Evolutionary conservation across 2,329 filamentous ascomycete species (phyloP).

Genomic region (Fusarium mexicanum): DNA sequence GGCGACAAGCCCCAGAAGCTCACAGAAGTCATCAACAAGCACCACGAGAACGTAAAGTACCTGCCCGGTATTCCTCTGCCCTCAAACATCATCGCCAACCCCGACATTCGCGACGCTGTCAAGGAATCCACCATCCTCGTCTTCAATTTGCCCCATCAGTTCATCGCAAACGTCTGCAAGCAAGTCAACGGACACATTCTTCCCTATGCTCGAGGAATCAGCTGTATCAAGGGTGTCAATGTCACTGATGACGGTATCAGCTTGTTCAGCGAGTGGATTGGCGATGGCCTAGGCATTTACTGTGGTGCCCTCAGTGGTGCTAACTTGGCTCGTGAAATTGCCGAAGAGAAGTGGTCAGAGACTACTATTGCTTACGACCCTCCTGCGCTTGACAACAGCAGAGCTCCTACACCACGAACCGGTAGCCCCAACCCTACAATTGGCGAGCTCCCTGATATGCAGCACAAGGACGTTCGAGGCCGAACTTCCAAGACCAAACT

Average conservation of each 20-base stretch:
- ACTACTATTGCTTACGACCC: conserved; percentile 97
- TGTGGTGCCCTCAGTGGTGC: conserved; percentile 94
- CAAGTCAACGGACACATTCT: conserved; percentile 88
- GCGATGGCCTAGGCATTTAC: conserved; percentile 91
- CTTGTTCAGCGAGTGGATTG: conserved; percentile 95
- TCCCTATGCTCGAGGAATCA: conserved; percentile 91
- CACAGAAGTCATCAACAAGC: conserved; percentile 86
- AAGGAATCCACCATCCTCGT: conserved; percentile 87
- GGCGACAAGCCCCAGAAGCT: conserved; percentile 82
- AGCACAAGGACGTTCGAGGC: conserved; percentile 76
- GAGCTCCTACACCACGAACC: conserved; percentile 67
- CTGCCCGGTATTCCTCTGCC: conserved; percentile 89
- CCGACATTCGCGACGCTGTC: conserved; percentile 81
- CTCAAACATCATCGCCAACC: conserved; percentile 83
- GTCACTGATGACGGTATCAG: conserved; percentile 87
- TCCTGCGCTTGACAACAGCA: conserved; percentile 82
- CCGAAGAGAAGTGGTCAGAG: conserved; percentile 94
- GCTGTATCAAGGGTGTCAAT: conserved; percentile 97
- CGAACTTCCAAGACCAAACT: conserved; percentile 75
- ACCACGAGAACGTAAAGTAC: conserved; percentile 98
- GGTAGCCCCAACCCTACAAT: conserved; percentile 60
- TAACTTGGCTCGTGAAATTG: conserved; percentile 96
- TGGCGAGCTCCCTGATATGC: conserved; percentile 64
- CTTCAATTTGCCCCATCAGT: conserved; percentile 97
- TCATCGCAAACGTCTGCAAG: conserved; percentile 87